Evolutionary conservation across 106 monocot genomes (phyloP), one percentile per base, ranked within the genome.

Genomic region (Dioscorea dumetorum): DNA sequence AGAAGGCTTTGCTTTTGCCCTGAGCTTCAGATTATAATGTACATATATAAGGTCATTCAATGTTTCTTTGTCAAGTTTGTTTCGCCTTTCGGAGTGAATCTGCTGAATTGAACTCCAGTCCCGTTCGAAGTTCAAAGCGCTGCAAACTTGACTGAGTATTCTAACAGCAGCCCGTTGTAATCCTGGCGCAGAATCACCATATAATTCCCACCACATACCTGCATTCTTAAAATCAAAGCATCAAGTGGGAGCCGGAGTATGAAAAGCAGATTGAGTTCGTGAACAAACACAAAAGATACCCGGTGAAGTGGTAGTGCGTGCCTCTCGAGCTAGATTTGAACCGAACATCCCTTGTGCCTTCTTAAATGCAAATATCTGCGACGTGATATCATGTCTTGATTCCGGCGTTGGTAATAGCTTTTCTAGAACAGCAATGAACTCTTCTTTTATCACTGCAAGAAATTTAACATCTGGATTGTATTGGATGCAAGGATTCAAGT

Each of bases 141-240:
- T 95, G 77, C 95, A 95, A 12, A 95, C 95, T 60, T 95, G 91
- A 61, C 88, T 91, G 1, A 88, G 62, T 77, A 95, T 84, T 70
- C 91, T 74, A 33, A 91, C 91, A 17, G 95, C 95, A 62, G 88
- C 85, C 6, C 77, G 76, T 60, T 91, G 91, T 61, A 95, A 63
- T 2, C 88, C 81, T 1, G 88, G 88, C 24, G 95, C 81, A 34
- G 95, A 91, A 77, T 95, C 95, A 41, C 95, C 91, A 33, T 95
- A 95, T 68, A 91, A 83, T 75, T 95, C 95, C 95, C 95, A 95
- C 95, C 95, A 95, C 78, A 91, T 95, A 35, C 94, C 94, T 95
- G 72, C 22, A 68, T 8, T 35, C 12, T 16, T 16, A 12, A 58
- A 41, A 41, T 41, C 3, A 41, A 41, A 41, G 6, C 41, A 41